Conservation (phyloP, 352 stramenopile species). For the Globisporangium cystogenes region DNA sequence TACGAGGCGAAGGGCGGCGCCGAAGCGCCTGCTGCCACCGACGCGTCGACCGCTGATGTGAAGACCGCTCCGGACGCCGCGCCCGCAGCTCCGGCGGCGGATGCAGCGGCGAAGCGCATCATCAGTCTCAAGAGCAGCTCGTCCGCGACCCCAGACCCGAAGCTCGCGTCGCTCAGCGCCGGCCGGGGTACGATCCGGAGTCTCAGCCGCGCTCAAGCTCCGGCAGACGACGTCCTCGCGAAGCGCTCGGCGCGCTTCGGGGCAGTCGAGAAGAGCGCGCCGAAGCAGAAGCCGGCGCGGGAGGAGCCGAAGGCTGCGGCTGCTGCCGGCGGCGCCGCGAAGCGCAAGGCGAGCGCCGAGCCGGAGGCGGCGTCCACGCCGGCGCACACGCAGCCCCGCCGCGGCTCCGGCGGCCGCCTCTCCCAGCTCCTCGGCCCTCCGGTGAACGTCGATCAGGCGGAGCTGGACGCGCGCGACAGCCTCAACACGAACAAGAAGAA, state of each 20-base stretch:
- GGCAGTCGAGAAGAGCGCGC: conserved; percentile 28
- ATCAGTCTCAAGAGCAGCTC: conserved; percentile 54
- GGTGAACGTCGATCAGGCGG: conserved; percentile 73
- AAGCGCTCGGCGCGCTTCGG: conserved; percentile 78
- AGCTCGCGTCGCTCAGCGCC: conserved; percentile 38
- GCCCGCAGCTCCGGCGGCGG: conserved; percentile 10
- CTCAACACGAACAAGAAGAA: conserved; percentile 54
- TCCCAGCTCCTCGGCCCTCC: conserved; percentile 56
- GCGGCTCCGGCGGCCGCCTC: conserved; percentile 22
- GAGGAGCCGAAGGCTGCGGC: conserved; percentile 19
- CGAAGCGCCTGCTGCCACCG: neutral
- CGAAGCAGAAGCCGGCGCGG: conserved; percentile 18
- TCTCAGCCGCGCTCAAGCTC: conserved; percentile 30
- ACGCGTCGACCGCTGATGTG: conserved; percentile 7
- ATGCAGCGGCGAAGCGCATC: conserved; percentile 47
- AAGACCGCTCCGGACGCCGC: conserved; percentile 8
- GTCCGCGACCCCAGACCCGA: conserved; percentile 27
- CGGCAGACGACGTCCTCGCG: conserved; percentile 53
- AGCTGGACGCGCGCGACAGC: conserved; percentile 66
- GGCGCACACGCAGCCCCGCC: conserved; percentile 1
- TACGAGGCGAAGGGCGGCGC: conserved; percentile 28
- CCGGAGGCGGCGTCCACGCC: conserved; percentile 6
- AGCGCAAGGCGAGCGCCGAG: conserved; percentile 15
- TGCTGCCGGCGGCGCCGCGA: conserved; percentile 8
- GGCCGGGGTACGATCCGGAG: conserved; percentile 46